phyloP scores from a whole-genome alignment of 192 early-diverging fungal genomes.

The Rhizoclosmatium sp. region DNA sequence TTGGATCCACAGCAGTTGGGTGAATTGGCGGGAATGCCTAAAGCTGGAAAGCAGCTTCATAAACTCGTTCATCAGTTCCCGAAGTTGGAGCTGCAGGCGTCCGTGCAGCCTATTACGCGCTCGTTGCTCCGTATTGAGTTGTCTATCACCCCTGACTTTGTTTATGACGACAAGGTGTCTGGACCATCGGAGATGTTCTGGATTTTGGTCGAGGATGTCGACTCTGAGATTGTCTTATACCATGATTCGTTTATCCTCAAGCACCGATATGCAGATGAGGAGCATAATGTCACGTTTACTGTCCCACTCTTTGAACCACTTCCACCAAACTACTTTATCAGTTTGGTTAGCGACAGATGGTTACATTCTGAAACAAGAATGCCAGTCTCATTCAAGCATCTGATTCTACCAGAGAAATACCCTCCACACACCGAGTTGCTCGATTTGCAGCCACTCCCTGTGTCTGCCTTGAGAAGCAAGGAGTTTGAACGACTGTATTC shows the following conservation, averaged over 20 bases:
- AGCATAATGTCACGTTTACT: slow-evolving; percentile 89
- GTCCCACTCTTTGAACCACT: slow-evolving; percentile 91
- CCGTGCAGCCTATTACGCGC: slow-evolving; percentile 93
- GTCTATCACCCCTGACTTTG: slow-evolving; percentile 92
- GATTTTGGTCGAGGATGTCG: slow-evolving; percentile 94
- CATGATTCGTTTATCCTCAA: slow-evolving; percentile 93
- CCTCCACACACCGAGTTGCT: slow-evolving; percentile 93
- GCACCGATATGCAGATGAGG: slow-evolving; percentile 80
- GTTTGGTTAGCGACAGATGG: slow-evolving; percentile 95
- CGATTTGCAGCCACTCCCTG: slow-evolving; percentile 90
- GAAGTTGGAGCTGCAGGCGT: slow-evolving; percentile 85
- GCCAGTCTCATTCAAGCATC: slow-evolving; percentile 91
- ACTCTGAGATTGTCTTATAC: slow-evolving; percentile 87
- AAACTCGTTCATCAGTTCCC: slow-evolving; percentile 94
- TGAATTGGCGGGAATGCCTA: slow-evolving; percentile 85
- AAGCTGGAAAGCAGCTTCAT: slow-evolving; percentile 90
- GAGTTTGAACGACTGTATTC: slow-evolving; percentile 77
- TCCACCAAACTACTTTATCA: slow-evolving; percentile 96
- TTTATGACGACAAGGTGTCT: slow-evolving; percentile 85
- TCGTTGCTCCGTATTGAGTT: slow-evolving; percentile 90
- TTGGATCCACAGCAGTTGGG: slow-evolving; percentile 91
- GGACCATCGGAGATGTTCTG: slow-evolving; percentile 91
- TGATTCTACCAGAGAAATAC: slow-evolving; percentile 92
- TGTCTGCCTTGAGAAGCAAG: slow-evolving; percentile 77
- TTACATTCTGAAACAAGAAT: slow-evolving; percentile 88